Conservation (phyloP, 495 filamentous ascomycete genomes). For the Hypoxylon fragiforme region DNA sequence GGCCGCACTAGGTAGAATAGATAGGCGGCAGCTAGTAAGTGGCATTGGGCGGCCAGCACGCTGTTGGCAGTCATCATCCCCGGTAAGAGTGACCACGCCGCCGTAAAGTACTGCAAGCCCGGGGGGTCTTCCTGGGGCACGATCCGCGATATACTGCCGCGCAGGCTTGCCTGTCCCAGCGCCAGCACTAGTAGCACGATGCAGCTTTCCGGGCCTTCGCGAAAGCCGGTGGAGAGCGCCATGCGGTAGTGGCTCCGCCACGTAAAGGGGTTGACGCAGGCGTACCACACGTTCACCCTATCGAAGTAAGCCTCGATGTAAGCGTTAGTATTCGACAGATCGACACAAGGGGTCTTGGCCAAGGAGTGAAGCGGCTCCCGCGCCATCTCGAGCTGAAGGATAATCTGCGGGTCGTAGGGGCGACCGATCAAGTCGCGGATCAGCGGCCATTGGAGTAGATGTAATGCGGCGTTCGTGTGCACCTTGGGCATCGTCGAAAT, state of each 20-base stretch:
- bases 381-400: slow-evolving; percentile 80
- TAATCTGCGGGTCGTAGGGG: slow-evolving; percentile 75
- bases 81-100: slow-evolving; percentile 76
- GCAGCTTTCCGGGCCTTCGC: slow-evolving; percentile 77
- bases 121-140: slow-evolving; percentile 72
- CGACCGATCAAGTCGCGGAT: slow-evolving; percentile 75
- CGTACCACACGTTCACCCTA: slow-evolving; percentile 81
- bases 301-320: slow-evolving; percentile 80
- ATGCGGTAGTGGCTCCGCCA: slow-evolving; percentile 76
- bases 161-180: slow-evolving; percentile 70
- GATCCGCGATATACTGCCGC: slow-evolving; percentile 72
- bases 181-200: slow-evolving; percentile 78
- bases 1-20: slow-evolving; percentile 81
- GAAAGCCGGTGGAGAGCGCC: slow-evolving; percentile 71
- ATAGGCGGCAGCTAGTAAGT: slow-evolving; percentile 76
- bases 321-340: slow-evolving; percentile 71
- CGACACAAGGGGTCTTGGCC: slow-evolving; percentile 62
- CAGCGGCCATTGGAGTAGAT: slow-evolving; percentile 78
- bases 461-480: slow-evolving; percentile 76
- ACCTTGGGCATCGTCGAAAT: slow-evolving; percentile 84
- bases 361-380: slow-evolving; percentile 70
- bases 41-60: slow-evolving; percentile 75
- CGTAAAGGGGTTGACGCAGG: slow-evolving; percentile 79
- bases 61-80: slow-evolving; percentile 78
- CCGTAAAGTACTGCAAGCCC: slow-evolving; percentile 77